phyloP scores from a whole-genome alignment of 1,284 basidiomycete genomes.

The Cutaneotrichosporon cyanovorans region DNA sequence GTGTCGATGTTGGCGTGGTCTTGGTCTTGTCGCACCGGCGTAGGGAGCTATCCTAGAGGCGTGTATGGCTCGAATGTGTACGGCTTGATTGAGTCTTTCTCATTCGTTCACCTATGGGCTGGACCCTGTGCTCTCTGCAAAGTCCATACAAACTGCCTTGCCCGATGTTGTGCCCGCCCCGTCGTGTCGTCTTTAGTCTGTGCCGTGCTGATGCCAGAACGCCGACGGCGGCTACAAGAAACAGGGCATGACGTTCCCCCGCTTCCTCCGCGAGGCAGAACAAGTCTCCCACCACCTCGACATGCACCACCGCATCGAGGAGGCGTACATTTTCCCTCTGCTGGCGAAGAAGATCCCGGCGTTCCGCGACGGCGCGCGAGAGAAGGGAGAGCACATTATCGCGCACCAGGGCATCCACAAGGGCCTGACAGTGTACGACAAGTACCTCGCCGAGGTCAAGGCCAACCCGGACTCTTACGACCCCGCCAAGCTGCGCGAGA shows the following conservation, averaged over 20 bases:
- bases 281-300: conserved; percentile 53
- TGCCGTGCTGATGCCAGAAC: conserved; percentile 34
- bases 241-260: conserved; percentile 48
- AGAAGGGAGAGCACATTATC: conserved; percentile 53
- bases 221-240: conserved; percentile 52
- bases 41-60: too few relatives aligned
- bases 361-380: conserved; percentile 47
- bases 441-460: conserved; percentile 50
- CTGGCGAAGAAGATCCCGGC: conserved; percentile 57
- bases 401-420: conserved; percentile 62
- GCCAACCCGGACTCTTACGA: conserved; percentile 54
- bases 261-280: conserved; percentile 50
- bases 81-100: too few relatives aligned
- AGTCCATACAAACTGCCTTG: too few relatives aligned
- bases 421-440: conserved; percentile 52
- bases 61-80: too few relatives aligned
- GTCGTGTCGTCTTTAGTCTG: too few relatives aligned
- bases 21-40: too few relatives aligned
- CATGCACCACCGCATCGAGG: conserved; percentile 58
- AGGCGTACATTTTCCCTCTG: conserved; percentile 56
- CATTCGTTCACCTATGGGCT: too few relatives aligned
- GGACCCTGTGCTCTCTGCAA: too few relatives aligned
- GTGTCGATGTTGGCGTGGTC: too few relatives aligned
- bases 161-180: background rate
- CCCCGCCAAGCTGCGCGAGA: conserved; percentile 53